These are phyloP conservation scores for Suillus clintonianus DNA, from an alignment of 768 basidiomycete species.

Conservation along the genomic window DNA sequence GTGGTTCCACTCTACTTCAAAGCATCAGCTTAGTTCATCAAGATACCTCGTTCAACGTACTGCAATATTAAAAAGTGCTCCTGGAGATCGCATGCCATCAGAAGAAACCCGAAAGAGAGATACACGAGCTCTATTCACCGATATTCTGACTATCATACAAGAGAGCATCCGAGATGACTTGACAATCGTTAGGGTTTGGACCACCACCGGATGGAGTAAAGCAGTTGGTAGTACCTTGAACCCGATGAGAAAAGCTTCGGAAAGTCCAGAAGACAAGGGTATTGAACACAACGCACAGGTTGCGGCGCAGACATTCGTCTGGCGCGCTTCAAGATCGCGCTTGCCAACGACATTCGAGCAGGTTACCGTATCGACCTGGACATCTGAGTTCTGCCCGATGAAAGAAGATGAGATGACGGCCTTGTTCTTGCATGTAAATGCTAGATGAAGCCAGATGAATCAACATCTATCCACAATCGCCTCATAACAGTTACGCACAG, in stretches of 20 bases:
- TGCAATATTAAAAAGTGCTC: constrained; percentile 12
- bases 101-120: not conserved
- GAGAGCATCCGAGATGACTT: constrained; percentile 51
- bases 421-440: constrained; percentile 7
- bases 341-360: constrained; percentile 24
- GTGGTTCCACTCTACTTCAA: constrained; percentile 4
- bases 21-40: not conserved
- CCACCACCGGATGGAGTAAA: constrained; percentile 48
- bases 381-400: constrained; percentile 46
- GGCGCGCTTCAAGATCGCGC: constrained; percentile 8
- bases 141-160: constrained; percentile 48
- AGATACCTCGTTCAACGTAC: not conserved
- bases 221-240: constrained; percentile 42
- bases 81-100: not conserved
- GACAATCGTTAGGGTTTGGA: constrained; percentile 49
- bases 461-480: not conserved
- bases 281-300: constrained; percentile 32
- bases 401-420: constrained; percentile 16
- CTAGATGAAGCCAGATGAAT: not conserved
- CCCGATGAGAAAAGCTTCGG: not conserved
- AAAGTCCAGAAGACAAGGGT: not conserved
- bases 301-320: constrained; percentile 43
- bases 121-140: constrained; percentile 25
- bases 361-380: constrained; percentile 37
- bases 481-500: not conserved